Evolutionary conservation across 139 green algal species (phyloP).

Genomic region (Chlorokybus atmophyticus): DNA sequence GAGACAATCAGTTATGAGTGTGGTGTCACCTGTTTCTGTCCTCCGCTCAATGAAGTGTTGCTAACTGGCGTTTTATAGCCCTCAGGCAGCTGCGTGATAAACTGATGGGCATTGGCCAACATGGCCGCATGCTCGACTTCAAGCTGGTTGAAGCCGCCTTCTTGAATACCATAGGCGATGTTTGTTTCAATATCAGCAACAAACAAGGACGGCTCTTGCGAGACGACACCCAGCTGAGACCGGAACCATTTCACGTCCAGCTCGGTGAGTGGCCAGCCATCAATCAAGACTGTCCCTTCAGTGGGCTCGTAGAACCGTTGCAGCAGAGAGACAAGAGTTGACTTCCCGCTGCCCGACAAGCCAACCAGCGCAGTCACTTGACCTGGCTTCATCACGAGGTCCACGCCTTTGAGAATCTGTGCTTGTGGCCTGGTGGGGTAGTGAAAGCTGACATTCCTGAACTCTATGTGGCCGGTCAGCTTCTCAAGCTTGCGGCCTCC

Average conservation of each 20-base stretch:
- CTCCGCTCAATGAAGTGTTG: slow-evolving; percentile 48
- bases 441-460: slow-evolving; percentile 41
- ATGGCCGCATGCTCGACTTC: slow-evolving; percentile 46
- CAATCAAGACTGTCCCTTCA: slow-evolving; percentile 45
- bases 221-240: slow-evolving; percentile 55
- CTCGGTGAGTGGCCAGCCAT: slow-evolving; percentile 49
- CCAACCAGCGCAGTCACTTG: slow-evolving; percentile 66
- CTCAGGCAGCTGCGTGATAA: slow-evolving; percentile 43
- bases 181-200: slow-evolving; percentile 30
- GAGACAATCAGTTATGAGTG: too few relatives aligned
- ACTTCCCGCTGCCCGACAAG: slow-evolving; percentile 79
- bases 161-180: slow-evolving; percentile 23
- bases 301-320: slow-evolving; percentile 64
- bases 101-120: slow-evolving; percentile 61
- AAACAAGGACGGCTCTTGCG: slow-evolving; percentile 74
- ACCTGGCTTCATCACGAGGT: slow-evolving; percentile 42
- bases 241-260: slow-evolving; percentile 67
- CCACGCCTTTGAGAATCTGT: slow-evolving; percentile 38
- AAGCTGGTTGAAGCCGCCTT: slow-evolving; percentile 22
- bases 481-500: slow-evolving; percentile 8
- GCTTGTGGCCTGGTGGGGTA: neutral
- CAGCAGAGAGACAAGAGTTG: slow-evolving; percentile 68
- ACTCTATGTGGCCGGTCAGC: slow-evolving; percentile 39
- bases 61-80: slow-evolving; percentile 66
- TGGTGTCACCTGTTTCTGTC: too few relatives aligned